These are phyloP conservation scores for Amanita brunnescens DNA, from an alignment of 768 basidiomycete genomes.

Conservation along the genomic window DNA sequence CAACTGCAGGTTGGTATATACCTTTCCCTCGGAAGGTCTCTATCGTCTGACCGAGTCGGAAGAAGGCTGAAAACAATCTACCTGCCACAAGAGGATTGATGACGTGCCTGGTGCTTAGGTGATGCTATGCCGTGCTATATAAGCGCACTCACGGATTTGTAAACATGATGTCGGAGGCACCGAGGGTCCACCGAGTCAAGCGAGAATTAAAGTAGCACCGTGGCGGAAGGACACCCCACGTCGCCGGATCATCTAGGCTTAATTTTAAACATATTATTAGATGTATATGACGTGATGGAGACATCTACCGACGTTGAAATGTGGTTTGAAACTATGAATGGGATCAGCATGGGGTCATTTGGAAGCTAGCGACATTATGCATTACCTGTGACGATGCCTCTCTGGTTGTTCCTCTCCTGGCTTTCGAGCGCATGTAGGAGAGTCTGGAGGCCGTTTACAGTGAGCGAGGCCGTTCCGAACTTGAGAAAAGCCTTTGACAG, in stretches of 20 bases:
- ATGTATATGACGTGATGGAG: constrained; percentile 5
- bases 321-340: constrained; percentile 74
- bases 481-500: constrained; percentile 72
- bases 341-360: neutral
- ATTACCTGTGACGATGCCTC: constrained; percentile 67
- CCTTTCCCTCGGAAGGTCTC: constrained; percentile 91
- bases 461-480: constrained; percentile 54
- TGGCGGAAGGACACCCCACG: constrained; percentile 81
- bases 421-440: constrained; percentile 54
- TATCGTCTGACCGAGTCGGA: constrained; percentile 81
- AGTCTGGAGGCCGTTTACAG: constrained; percentile 60
- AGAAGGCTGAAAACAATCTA: constrained; percentile 79
- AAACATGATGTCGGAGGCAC: constrained; percentile 91
- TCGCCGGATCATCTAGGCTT: constrained; percentile 76
- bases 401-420: constrained; percentile 35
- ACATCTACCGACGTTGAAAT: constrained; percentile 63
- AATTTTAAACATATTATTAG: constrained; percentile 9
- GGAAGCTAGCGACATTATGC: constrained; percentile 15
- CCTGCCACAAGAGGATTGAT: constrained; percentile 20
- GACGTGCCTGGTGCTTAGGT: neutral
- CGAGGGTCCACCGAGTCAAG: constrained; percentile 83
- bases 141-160: constrained; percentile 66
- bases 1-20: constrained; percentile 80
- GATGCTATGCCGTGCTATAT: constrained; percentile 5
- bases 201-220: constrained; percentile 47